A percentile compares a stretch with the other conserved stretches of the same genome.
Conservation (phyloP, 306 rosid genomes). For the Rosa rugosa region DNA sequence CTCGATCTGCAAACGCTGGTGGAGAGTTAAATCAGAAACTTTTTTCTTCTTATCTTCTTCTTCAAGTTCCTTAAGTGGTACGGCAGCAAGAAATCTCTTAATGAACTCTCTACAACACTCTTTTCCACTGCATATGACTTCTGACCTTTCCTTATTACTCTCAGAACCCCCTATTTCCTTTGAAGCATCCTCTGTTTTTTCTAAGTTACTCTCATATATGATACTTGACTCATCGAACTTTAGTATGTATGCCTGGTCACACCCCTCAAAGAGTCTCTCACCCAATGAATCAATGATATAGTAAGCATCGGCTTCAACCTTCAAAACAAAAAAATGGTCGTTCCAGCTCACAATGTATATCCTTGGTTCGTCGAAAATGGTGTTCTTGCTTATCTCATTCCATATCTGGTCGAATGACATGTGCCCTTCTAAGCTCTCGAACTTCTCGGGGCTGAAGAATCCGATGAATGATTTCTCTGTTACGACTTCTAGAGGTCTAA, state of each 20-base stretch:
- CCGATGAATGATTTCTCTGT: slow-evolving; percentile 59
- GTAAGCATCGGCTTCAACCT: slow-evolving; percentile 58
- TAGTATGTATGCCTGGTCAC: slow-evolving; percentile 55
- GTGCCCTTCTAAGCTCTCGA: slow-evolving; percentile 58
- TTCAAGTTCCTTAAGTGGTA: slow-evolving; percentile 49
- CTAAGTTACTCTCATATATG: slow-evolving; percentile 28
- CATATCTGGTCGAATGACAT: slow-evolving; percentile 77
- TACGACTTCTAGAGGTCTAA: slow-evolving; percentile 45
- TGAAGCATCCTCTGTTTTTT: slow-evolving; percentile 3
- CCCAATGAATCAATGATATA: slow-evolving; percentile 74
- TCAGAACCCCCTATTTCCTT: slow-evolving; percentile 2
- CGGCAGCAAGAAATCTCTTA: slow-evolving; percentile 65
- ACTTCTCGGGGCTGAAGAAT: slow-evolving; percentile 76
- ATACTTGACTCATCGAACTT: slow-evolving; percentile 62
- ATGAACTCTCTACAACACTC: slow-evolving; percentile 82
- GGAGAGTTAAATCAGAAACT: slow-evolving; percentile 33
- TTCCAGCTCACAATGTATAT: slow-evolving; percentile 90
- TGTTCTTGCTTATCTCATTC: slow-evolving; percentile 41
- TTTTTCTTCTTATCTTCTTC: slow-evolving; percentile 44
- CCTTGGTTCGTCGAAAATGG: slow-evolving; percentile 19
- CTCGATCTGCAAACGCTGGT: slow-evolving; percentile 66
- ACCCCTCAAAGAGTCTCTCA: slow-evolving; percentile 68
- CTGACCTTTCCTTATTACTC: slow-evolving; percentile 3
- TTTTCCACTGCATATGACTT: slow-evolving; percentile 53
- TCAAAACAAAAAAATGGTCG: slow-evolving; percentile 79